Conservation (phyloP, 768 basidiomycete genomes). For the Xerocomellus amylosporus region DNA sequence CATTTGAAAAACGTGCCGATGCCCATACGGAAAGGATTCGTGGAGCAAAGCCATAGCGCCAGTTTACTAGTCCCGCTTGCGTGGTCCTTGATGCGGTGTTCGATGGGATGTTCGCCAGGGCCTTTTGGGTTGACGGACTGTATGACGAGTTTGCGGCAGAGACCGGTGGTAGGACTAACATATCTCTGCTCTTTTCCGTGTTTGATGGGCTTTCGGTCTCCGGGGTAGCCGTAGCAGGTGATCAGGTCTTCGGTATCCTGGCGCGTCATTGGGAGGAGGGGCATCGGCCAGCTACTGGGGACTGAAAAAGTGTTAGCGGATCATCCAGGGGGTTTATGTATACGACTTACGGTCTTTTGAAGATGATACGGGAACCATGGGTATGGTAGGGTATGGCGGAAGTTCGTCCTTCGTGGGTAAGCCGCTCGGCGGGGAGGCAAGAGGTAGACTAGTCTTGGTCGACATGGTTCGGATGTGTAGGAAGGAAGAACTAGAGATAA, state of each 20-base stretch:
- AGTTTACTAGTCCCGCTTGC: conserved; percentile 4
- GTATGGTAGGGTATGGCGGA: too few relatives aligned
- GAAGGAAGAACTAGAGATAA: too few relatives aligned
- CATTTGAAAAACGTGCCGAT: conserved; percentile 4
- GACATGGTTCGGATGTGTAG: too few relatives aligned
- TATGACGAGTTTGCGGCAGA: conserved; percentile 12
- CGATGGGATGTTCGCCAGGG: conserved; percentile 1
- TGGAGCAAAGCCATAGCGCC: conserved; percentile 14
- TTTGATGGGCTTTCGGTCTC: neutral
- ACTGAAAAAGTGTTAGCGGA: neutral
- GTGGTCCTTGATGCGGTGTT: conserved; percentile 5
- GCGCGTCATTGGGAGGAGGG: neutral
- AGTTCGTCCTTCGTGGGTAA: too few relatives aligned
- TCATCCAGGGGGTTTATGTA: too few relatives aligned
- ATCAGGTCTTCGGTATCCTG: neutral
- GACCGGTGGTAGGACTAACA: conserved; percentile 14
- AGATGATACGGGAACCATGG: too few relatives aligned
- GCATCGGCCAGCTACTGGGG: neutral
- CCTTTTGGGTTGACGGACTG: conserved; percentile 8
- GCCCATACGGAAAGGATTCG: neutral
- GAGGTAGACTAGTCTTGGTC: too few relatives aligned
- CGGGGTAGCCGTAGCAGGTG: conserved; percentile 10
- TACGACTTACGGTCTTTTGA: too few relatives aligned
- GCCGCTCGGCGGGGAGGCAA: too few relatives aligned
- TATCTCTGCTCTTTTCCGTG: conserved; percentile 17